Base-by-base conservation (phyloP, 495 filamentous ascomycete genomes). In the Diplogelasinospora grovesii region DNA sequence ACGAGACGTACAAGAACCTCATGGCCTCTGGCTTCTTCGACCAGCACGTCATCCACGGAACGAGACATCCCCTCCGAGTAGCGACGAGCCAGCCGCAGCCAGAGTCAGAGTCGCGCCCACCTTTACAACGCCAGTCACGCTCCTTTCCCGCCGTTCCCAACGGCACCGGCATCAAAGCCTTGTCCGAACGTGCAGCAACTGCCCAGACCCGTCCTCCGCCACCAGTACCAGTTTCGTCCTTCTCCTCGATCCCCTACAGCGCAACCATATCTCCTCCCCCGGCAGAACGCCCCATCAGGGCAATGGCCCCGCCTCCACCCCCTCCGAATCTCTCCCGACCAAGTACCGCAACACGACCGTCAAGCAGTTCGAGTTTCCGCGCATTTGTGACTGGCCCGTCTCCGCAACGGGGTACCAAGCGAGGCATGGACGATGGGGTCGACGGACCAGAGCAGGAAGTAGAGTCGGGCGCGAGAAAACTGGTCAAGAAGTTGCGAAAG, bases 21-120 rank as follows among this genome's bases (percentile, higher is more conserved):
- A 47, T 71, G 39, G 60, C 61, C 1, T 60, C 60, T 8, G 69
- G 69, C 30, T 73, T 73, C 57, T 73, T 73, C 39, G 59, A 60
- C 22, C 45, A 60, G 15, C 68, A 73, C 40, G 68, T 65, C 18
- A 73, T 71, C 42, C 60, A 68, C 11, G 66, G 65, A 8, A 69
- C 68, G 0, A 52, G 69, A 5, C 66, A 73, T 36, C 54, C 60
- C 22, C 48, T 38, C 32, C 54, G 36, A 26, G 40, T 24, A 44
- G 29, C 8, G 44, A 49, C 20, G 43, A 45, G 30, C 43, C 45
- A 10, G 7, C 29, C 40, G 16, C 56, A 43, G 22, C 29, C 41
- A 8, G 39, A 48, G 6, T 54, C 50, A 19, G 33, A 49, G 20
- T 36, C 32, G 16, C 25, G 33, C 46, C 25, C 22, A 28, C 20